Percentiles rank a stretch among this genome's conserved stretches.
These are phyloP conservation scores for Rhizopogon salebrosus DNA, from an alignment of 768 basidiomycete species.

Conservation along the genomic window DNA sequence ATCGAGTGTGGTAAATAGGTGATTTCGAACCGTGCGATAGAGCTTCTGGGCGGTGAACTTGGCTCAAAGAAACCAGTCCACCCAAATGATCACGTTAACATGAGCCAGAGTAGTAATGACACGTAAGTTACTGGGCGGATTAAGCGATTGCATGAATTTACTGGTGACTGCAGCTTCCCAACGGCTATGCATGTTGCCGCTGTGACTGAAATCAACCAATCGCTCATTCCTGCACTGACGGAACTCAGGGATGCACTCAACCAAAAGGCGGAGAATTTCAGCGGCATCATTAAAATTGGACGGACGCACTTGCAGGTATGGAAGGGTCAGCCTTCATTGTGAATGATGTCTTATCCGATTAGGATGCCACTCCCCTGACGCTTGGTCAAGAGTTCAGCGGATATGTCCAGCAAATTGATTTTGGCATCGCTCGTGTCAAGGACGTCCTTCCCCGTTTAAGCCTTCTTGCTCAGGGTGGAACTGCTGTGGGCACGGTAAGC, in stretches of 20 bases:
- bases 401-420: constrained; percentile 91
- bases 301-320: constrained; percentile 87
- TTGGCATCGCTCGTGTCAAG: constrained; percentile 83
- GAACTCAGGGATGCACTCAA: constrained; percentile 82
- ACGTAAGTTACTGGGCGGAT: constrained; percentile 51
- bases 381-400: constrained; percentile 99
- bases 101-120: constrained; percentile 98
- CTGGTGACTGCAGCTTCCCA: constrained; percentile 65
- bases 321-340: neutral
- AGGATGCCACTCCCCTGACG: constrained; percentile 97
- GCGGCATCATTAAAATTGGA: constrained; percentile 95
- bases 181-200: constrained; percentile 99
- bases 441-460: constrained; percentile 80
- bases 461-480: constrained; percentile 93
- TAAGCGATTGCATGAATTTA: neutral
- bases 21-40: constrained; percentile 97
- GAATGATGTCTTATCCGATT: constrained; percentile 7
- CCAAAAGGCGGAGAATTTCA: constrained; percentile 77
- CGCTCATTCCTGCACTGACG: constrained; percentile 79
- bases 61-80: constrained; percentile 97
- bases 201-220: constrained; percentile 77
- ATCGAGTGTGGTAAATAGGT: constrained; percentile 45
- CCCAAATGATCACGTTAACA: constrained; percentile 99
- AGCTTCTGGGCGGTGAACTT: constrained; percentile 90
- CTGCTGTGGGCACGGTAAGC: constrained; percentile 93